These are phyloP conservation scores for Eucalyptus tenuipes DNA, from an alignment of 345 rosid genomes.

Conservation along the genomic window DNA sequence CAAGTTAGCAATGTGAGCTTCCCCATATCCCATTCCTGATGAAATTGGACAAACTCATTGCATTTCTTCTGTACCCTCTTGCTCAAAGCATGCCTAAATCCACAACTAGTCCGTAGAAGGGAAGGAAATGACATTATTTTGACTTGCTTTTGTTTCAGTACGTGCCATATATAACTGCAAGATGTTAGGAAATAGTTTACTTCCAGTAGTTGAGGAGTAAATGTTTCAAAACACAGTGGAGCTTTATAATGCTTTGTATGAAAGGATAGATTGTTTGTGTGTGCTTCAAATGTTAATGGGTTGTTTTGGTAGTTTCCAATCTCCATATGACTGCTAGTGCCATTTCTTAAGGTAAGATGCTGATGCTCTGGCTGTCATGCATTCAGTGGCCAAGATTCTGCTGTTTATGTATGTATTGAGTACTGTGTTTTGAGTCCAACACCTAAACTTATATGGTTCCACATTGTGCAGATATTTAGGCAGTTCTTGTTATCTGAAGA, in stretches of 20 bases:
- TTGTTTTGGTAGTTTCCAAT: not conserved
- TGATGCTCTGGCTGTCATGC: not conserved
- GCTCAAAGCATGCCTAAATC: not conserved
- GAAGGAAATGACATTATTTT: not conserved
- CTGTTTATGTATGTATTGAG: not conserved
- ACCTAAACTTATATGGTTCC: not conserved
- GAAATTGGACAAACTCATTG: not conserved
- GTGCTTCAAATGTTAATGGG: not conserved
- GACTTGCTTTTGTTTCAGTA: not conserved
- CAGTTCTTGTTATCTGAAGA: slow-evolving; percentile 36
- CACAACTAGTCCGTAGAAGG: not conserved
- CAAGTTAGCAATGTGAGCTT: slow-evolving; percentile 36
- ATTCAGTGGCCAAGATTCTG: not conserved
- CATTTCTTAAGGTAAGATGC: not conserved
- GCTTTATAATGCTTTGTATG: not conserved
- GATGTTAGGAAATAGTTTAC: not conserved
- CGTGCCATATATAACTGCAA: not conserved
- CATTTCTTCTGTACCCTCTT: not conserved
- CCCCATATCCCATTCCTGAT: not conserved
- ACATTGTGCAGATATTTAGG: slow-evolving; percentile 48
- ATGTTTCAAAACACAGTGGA: not conserved
- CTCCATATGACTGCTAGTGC: not conserved
- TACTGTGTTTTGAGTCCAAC: not conserved
- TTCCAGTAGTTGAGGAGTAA: not conserved
- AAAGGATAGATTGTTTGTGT: not conserved